Evolutionary conservation across 169 alveolate genomes (phyloP).

Genomic region (Pseudocohnilembus persalinus): DNA sequence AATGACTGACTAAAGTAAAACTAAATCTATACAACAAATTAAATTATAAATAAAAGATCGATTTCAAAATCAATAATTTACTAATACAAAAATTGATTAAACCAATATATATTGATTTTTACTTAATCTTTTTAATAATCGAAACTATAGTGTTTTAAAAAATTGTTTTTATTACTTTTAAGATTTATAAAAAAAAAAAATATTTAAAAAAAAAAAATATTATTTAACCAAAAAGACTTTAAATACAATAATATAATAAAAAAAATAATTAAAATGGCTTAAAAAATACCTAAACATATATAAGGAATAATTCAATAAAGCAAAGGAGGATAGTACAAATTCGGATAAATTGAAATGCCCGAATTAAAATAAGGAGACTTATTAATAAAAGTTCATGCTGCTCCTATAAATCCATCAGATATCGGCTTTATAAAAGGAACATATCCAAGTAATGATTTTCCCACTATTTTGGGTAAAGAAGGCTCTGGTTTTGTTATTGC

Average conservation of each 20-base stretch:
- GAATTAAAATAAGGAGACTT: slow-evolving; percentile 27
- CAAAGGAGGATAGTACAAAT: slow-evolving; percentile 11
- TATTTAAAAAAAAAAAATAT: no score
- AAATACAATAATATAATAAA: neutral
- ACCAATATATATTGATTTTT: no score
- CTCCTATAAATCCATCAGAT: slow-evolving; percentile 62
- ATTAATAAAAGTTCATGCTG: slow-evolving; percentile 53
- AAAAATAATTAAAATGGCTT: neutral
- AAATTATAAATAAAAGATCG: no score
- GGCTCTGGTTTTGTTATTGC: slow-evolving; percentile 52
- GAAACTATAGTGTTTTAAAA: no score
- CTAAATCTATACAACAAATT: no score
- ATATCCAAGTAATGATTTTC: slow-evolving; percentile 29
- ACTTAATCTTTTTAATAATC: no score
- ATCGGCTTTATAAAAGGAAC: slow-evolving; percentile 28
- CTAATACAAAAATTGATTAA: no score
- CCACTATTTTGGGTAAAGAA: slow-evolving; percentile 59
- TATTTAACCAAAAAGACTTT: no score
- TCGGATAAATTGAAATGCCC: slow-evolving; percentile 30
- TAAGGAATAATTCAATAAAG: slow-evolving; percentile 12
- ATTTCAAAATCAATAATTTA: no score
- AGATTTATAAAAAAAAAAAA: no score
- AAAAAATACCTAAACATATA: neutral
- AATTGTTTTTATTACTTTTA: no score
- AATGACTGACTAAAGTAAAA: no score